Evolutionary conservation across 2,329 filamentous ascomycete species (phyloP), one percentile per base, ranked within the genome.

Genomic region (Bipolaris zeicola): DNA sequence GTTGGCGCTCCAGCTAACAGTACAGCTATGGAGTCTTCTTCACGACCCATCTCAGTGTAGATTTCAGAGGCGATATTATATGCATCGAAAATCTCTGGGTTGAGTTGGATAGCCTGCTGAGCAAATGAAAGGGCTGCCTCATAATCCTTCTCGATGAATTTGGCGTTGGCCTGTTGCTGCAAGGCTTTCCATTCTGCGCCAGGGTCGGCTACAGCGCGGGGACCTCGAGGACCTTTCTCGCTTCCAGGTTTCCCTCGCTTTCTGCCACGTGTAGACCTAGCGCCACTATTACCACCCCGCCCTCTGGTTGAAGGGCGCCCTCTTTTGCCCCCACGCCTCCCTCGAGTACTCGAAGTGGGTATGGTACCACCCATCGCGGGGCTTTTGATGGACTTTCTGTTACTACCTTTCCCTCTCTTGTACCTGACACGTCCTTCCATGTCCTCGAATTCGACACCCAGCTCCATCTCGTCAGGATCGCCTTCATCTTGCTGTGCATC

Each of bases 161-260:
- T 85, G 57, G 87, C 82, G 56, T 87, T 90, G 3, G 90, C 90
- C 67, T 84, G 81, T 44, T 84, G 82, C 46, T 92, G 81, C 39
- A 88, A 80, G 38, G 84, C 80, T 66, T 88, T 91, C 72, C 92
- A 90, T 64, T 92, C 87, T 38, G 83, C 86, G 42, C 87, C 85
- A 14, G 87, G 88, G 70, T 90, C 88, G 7, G 85, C 87, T 22
- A 86, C 83, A 70, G 87, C 86, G 26, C 77, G 76, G 45, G 78
- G 78, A 14, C 79, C 78, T 64, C 73, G 70, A 33, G 64, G 68
- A n/a, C 72, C 71, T 52, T 67, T 71, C 13, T 66, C 66, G 44
- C 69, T 63, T 45, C 70, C 69, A 46, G 64, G 61, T 11, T 64
- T 67, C 39, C 62, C 66, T 16, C 57, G 51, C 59, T 68, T 69